Percentiles rank a stretch among this genome's conserved stretches.
These are phyloP conservation scores for Brettanomyces custersianus DNA, from an alignment of 805 yeast species.

Conservation along the genomic window DNA sequence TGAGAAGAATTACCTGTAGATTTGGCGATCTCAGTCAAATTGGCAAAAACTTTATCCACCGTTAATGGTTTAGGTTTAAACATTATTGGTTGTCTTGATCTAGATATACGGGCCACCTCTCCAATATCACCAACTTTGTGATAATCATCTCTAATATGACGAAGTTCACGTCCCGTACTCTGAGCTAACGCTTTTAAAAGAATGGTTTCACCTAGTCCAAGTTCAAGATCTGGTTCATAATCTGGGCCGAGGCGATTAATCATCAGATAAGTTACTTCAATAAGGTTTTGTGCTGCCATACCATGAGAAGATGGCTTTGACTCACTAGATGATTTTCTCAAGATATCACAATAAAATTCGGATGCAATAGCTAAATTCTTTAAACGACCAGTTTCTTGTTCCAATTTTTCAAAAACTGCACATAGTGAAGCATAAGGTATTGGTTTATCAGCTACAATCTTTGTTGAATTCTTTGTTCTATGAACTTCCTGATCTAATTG, in stretches of 20 bases:
- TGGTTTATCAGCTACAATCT: conserved; percentile 11
- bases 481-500: conserved; percentile 4
- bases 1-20: conserved; percentile 79
- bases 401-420: conserved; percentile 67
- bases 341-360: conserved; percentile 57
- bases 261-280: conserved; percentile 71
- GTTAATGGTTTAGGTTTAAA: conserved; percentile 81
- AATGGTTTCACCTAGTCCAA: conserved; percentile 88
- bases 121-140: conserved; percentile 87
- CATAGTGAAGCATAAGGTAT: conserved; percentile 36
- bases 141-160: conserved; percentile 66
- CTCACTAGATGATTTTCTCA: conserved; percentile 30
- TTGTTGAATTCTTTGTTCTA: neutral
- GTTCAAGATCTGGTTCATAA: conserved; percentile 79
- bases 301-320: conserved; percentile 23
- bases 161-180: conserved; percentile 73
- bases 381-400: conserved; percentile 71
- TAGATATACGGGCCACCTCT: conserved; percentile 72
- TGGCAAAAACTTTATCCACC: conserved; percentile 62
- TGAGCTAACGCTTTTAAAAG: conserved; percentile 83
- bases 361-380: conserved; percentile 73
- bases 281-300: conserved; percentile 31
- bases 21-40: conserved; percentile 68
- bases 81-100: conserved; percentile 86
- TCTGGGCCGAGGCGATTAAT: conserved; percentile 92